Conservation (phyloP, 106 monocot species). For the Apostasia ramifera region DNA sequence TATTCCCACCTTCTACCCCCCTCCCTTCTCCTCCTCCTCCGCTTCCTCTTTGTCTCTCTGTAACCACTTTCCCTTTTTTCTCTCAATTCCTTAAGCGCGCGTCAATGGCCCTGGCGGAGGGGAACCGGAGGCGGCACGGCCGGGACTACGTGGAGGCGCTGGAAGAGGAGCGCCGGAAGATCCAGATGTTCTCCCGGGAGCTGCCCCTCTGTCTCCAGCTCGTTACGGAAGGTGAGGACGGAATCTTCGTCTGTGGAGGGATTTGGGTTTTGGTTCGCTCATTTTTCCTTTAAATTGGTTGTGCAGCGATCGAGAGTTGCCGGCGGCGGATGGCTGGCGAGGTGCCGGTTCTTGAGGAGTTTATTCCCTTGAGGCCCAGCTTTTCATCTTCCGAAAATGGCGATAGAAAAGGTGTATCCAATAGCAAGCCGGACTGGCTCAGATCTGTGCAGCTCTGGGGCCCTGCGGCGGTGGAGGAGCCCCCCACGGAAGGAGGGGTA, state of each 20-base stretch:
- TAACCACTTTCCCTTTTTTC: not conserved
- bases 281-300: not conserved
- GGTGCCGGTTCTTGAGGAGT: constrained; percentile 56
- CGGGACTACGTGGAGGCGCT: constrained; percentile 42
- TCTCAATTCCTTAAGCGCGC: not conserved
- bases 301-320: constrained; percentile 47
- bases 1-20: not conserved
- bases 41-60: not conserved
- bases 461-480: constrained; percentile 14
- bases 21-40: not conserved
- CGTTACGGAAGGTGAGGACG: constrained; percentile 36
- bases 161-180: constrained; percentile 72
- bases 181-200: constrained; percentile 62
- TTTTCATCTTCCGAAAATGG: constrained; percentile 9
- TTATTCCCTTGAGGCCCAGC: constrained; percentile 49
- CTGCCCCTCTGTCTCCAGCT: constrained; percentile 53
- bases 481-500: constrained; percentile 3
- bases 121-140: not conserved
- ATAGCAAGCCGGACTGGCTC: constrained; percentile 59
- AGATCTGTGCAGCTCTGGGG: constrained; percentile 61
- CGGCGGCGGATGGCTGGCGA: constrained; percentile 23
- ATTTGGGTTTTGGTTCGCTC: not conserved
- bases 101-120: constrained; percentile 4
- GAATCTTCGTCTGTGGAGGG: not conserved
- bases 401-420: not conserved